Conservation (phyloP, 768 basidiomycete species). For the Suillus plorans region DNA sequence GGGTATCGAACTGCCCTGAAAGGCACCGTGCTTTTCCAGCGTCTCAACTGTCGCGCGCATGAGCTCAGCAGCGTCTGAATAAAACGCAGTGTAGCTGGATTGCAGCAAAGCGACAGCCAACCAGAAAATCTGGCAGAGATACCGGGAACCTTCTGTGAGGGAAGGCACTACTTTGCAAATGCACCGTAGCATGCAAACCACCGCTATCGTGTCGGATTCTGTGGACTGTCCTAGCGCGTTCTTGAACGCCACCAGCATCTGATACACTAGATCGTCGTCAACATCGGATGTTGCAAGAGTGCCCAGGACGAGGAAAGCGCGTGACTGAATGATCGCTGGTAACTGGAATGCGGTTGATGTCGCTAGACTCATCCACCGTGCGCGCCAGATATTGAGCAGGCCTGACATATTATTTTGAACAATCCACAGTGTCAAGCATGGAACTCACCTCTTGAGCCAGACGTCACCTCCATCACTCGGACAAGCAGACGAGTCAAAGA, state of each 20-base stretch:
- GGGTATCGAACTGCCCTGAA: conserved; percentile 53
- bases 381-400: conserved; percentile 84
- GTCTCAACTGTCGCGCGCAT: conserved; percentile 63
- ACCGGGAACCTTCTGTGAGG: conserved; percentile 66
- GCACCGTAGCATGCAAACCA: conserved; percentile 88
- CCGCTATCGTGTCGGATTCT: conserved; percentile 65
- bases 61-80: conserved; percentile 66
- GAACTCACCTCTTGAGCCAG: conserved; percentile 66
- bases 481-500: conserved; percentile 61
- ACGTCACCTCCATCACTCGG: conserved; percentile 59
- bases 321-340: conserved; percentile 83
- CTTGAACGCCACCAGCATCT: conserved; percentile 86
- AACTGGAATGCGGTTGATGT: conserved; percentile 89
- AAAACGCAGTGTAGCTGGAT: conserved; percentile 69
- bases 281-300: conserved; percentile 82
- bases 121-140: conserved; percentile 81
- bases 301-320: conserved; percentile 82
- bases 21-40: conserved; percentile 59
- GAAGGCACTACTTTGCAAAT: conserved; percentile 76
- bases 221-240: conserved; percentile 67
- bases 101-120: conserved; percentile 82
- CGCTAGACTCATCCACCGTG: conserved; percentile 90
- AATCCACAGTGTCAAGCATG: neutral
- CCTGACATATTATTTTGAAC: conserved; percentile 40
- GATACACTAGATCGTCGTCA: conserved; percentile 91